Evolutionary conservation across 495 filamentous ascomycete species (phyloP).

Genomic region (Penicillium cataractarum): DNA sequence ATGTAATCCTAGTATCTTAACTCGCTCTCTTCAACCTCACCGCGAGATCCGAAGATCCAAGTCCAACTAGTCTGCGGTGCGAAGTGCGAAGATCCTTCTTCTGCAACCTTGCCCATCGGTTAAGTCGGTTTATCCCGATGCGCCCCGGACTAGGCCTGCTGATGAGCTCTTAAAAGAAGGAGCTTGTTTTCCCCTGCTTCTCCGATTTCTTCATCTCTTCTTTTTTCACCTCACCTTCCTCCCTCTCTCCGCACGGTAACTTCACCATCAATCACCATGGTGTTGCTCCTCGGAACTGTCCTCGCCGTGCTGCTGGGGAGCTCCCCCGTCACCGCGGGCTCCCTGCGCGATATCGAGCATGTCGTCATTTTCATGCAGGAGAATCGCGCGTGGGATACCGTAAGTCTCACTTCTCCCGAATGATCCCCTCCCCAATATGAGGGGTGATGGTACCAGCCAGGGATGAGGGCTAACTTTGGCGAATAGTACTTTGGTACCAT

Average conservation of each 20-base stretch:
- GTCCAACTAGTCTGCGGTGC: neutral
- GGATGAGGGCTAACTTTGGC: conserved; percentile 7
- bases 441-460: neutral
- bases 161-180: neutral
- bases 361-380: conserved; percentile 65
- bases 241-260: neutral
- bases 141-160: neutral
- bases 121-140: conserved; percentile 1
- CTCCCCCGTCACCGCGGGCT: conserved; percentile 37
- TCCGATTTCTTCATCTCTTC: neutral
- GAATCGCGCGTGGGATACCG: conserved; percentile 46
- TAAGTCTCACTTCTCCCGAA: conserved; percentile 15
- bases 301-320: conserved; percentile 27
- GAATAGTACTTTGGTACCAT: conserved; percentile 57
- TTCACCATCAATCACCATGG: conserved; percentile 16
- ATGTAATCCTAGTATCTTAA: neutral
- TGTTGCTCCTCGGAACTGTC: conserved; percentile 17
- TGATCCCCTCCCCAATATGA: neutral
- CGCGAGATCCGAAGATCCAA: neutral
- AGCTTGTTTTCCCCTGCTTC: conserved; percentile 9
- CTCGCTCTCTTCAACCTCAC: neutral
- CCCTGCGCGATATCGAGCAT: conserved; percentile 57
- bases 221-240: neutral
- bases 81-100: neutral
- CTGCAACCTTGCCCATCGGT: neutral